A percentile compares a stretch with the other conserved stretches of the same genome.
Conservation (phyloP, 139 green algal species). For the Chlorella sorokiniana region DNA sequence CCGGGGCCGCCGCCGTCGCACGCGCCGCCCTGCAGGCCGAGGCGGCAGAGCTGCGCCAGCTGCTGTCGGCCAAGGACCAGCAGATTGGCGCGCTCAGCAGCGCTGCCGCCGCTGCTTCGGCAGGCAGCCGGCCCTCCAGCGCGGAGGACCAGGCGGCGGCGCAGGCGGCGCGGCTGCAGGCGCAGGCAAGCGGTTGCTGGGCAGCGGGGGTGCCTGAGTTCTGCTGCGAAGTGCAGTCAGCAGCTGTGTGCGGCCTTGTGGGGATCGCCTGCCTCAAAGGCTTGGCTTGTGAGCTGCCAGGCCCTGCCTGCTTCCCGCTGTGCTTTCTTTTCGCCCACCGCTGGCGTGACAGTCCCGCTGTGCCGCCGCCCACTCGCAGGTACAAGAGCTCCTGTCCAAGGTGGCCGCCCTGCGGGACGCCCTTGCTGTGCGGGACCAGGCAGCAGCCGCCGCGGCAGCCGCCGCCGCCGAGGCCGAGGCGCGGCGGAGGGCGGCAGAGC, state of each 20-base stretch:
- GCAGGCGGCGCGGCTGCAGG: neutral
- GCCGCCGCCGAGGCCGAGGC: slow-evolving; percentile 4
- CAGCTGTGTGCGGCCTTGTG: too few relatives aligned
- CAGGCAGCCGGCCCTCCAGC: neutral
- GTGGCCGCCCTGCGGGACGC: neutral
- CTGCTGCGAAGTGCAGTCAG: neutral
- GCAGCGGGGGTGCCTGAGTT: neutral
- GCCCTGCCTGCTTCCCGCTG: too few relatives aligned
- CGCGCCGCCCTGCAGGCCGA: slow-evolving; percentile 1
- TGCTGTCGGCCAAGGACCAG: slow-evolving; percentile 30
- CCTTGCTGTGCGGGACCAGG: neutral
- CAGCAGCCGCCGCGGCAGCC: neutral
- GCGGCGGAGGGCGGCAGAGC: neutral
- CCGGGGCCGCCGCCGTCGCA: neutral
- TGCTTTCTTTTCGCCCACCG: neutral
- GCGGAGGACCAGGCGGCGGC: neutral
- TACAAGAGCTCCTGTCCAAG: neutral
- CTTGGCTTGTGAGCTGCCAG: too few relatives aligned
- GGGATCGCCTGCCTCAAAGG: too few relatives aligned
- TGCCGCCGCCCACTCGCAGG: neutral
- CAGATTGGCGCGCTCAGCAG: slow-evolving; percentile 30
- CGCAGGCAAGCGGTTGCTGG: neutral
- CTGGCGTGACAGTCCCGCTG: neutral
- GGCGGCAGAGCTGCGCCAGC: slow-evolving; percentile 2
- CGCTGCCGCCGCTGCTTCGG: neutral